Evolutionary conservation across 805 yeast genomes (phyloP), one percentile per base, ranked within the genome.

Genomic region (Hanseniaspora lachancei): DNA sequence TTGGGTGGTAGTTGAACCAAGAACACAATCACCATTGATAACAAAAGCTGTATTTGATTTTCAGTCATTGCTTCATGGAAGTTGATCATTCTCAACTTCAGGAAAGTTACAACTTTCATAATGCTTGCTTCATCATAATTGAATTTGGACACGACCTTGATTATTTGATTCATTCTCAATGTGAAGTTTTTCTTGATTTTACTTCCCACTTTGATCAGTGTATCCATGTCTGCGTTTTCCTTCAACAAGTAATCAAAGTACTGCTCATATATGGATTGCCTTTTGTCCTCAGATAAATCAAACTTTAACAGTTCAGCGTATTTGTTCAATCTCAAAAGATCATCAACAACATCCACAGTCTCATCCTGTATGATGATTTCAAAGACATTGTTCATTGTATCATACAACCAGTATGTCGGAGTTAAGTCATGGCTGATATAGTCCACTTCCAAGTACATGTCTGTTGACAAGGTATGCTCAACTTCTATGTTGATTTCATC

Each of bases 291-390:
- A 18, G 70, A 59, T 36, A 58, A 61, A 12, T 69, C 65, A 16
- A 79, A 65, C 1, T 65, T 60, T 48, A 86, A 69, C 0, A 96
- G 96, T 47, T 78, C 79, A 18, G 82, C 86, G 66, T 74, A 91
- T 57, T 77, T 68, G 8, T 72, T 66, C 51, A 71, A 72, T 3
- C 73, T 74, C n/a, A 81, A 64, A 62, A 82, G 66, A 0, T 78
- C 71, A 54, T 76, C 77, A 96, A 97, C 87, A 2, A 89, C 81
- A 27, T 84, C 84, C 5, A 76, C 71, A 5, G 81, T 73, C 66
- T 91, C 97, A 62, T 84, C 77, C 38, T 75, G 75, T 13, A 86
- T 71, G 10, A 83, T 74, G 7, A 93, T 68, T 65, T 93, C 98
- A 64, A 76, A 85, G 10, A 93, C 79, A 49, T 73, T 74, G 5